Percentiles rank a stretch among this genome's conserved stretches.
Conservation (phyloP, 2,329 filamentous ascomycete species). For the Leptodontidium sp. region DNA sequence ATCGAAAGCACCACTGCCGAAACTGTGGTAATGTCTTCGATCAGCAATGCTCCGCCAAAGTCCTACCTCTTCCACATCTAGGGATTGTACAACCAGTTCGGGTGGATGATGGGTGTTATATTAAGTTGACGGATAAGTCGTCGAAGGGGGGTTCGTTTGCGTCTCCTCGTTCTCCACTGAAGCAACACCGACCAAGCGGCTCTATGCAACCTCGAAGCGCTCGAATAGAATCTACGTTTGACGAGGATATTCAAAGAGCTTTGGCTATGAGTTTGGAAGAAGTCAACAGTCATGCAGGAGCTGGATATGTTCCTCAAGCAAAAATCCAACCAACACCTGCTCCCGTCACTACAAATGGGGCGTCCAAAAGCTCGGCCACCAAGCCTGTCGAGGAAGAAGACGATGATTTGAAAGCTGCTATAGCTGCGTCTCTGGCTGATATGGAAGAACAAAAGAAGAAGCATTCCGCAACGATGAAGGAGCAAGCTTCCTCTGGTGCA, state of each 20-base stretch:
- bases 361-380: slow-evolving; percentile 50
- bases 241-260: slow-evolving; percentile 92
- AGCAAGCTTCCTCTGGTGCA: slow-evolving; percentile 69
- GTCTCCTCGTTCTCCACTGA: slow-evolving; percentile 56
- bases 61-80: slow-evolving; percentile 86
- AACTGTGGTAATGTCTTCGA: slow-evolving; percentile 99
- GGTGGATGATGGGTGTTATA: slow-evolving; percentile 95
- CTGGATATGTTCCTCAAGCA: slow-evolving; percentile 75
- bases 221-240: slow-evolving; percentile 87
- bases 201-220: slow-evolving; percentile 90
- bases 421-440: slow-evolving; percentile 91
- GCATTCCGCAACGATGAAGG: slow-evolving; percentile 83
- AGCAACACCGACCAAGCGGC: slow-evolving; percentile 64
- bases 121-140: slow-evolving; percentile 84
- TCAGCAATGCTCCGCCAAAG: slow-evolving; percentile 91
- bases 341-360: slow-evolving; percentile 38
- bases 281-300: slow-evolving; percentile 74
- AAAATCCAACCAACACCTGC: slow-evolving; percentile 53
- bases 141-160: slow-evolving; percentile 51
- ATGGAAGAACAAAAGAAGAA: slow-evolving; percentile 98
- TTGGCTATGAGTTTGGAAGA: slow-evolving; percentile 98
- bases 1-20: slow-evolving; percentile 96
- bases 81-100: slow-evolving; percentile 91
- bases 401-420: slow-evolving; percentile 90
- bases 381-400: slow-evolving; percentile 83